phyloP scores from a whole-genome alignment of 1,284 basidiomycete species.

The Phellinidium pouzarii region DNA sequence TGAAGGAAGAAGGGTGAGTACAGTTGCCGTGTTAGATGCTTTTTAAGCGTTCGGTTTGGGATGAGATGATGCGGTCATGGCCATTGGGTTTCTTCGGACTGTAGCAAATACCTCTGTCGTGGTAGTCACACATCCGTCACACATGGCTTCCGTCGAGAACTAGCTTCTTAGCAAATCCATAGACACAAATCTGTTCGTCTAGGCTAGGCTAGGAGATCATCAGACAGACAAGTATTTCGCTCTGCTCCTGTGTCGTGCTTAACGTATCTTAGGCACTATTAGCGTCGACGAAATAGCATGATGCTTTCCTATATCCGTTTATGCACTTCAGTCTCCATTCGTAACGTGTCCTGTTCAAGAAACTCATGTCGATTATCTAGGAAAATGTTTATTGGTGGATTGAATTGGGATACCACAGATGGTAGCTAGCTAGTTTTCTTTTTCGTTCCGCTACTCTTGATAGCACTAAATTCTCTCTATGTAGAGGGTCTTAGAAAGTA shows the following conservation, averaged over 20 bases:
- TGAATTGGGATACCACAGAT: conserved; percentile 97
- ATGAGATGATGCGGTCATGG: conserved; percentile 14
- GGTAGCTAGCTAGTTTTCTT: conserved; percentile 50
- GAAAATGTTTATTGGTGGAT: conserved; percentile 96
- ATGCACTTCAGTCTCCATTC: conserved; percentile 20
- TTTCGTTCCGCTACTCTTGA: conserved; percentile 28
- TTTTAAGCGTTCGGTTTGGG: conserved; percentile 21
- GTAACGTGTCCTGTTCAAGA: conserved; percentile 24
- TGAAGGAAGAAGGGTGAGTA: conserved; percentile 99
- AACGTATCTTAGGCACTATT: conserved; percentile 55
- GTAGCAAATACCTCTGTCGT: conserved; percentile 31
- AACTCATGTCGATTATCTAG: conserved; percentile 42
- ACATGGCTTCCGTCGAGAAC: conserved; percentile 35
- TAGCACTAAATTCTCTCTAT: conserved; percentile 34
- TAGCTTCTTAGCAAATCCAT: conserved; percentile 45
- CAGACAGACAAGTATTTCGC: conserved; percentile 64
- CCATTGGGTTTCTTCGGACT: conserved; percentile 16
- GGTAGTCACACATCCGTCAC: conserved; percentile 36
- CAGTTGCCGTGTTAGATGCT: conserved; percentile 25
- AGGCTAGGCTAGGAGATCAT: conserved; percentile 56
- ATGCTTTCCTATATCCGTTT: conserved; percentile 18
- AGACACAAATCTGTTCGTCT: conserved; percentile 56
- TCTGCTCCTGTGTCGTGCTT: conserved; percentile 46
- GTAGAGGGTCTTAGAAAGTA: conserved; percentile 79
- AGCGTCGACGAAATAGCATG: conserved; percentile 30